Evolutionary conservation across 1,139 yeast species (phyloP).

Genomic region (Scheffersomyces lignicola): DNA sequence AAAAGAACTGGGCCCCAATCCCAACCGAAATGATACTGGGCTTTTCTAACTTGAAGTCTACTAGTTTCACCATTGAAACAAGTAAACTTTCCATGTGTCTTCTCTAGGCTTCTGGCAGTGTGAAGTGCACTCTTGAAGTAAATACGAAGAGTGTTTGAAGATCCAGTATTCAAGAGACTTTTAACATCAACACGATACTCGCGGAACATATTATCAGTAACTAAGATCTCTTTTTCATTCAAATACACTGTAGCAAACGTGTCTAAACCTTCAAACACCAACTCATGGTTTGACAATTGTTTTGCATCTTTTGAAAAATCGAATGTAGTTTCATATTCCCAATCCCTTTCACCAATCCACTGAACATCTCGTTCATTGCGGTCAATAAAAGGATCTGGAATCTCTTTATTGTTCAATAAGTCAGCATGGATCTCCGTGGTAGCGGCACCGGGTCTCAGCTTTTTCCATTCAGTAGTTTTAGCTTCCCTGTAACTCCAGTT

Average conservation of each 20-base stretch:
- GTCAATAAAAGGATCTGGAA: constrained; percentile 45
- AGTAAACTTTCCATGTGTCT: constrained; percentile 17
- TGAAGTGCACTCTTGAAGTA: constrained; percentile 23
- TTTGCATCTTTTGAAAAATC: constrained; percentile 10
- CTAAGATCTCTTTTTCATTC: constrained; percentile 30
- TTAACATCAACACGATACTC: constrained; percentile 17
- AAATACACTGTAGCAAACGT: constrained; percentile 41
- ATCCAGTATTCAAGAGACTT: constrained; percentile 8
- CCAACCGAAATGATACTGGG: constrained; percentile 60
- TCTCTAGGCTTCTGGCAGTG: constrained; percentile 21
- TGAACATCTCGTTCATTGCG: constrained; percentile 40
- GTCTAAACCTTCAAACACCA: constrained; percentile 46
- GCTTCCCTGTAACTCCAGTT: constrained; percentile 11
- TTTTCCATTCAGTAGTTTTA: constrained; percentile 6
- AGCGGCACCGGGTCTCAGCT: constrained; percentile 5
- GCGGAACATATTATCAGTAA: constrained; percentile 41
- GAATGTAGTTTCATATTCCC: constrained; percentile 35
- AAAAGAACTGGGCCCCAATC: constrained; percentile 56
- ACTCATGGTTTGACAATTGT: constrained; percentile 14
- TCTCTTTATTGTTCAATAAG: constrained; percentile 31
- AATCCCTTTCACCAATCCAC: constrained; percentile 47
- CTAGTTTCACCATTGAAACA: constrained; percentile 43
- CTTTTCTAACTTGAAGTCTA: constrained; percentile 47
- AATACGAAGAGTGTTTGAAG: constrained; percentile 19
- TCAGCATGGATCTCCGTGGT: constrained; percentile 38